Percentiles rank a stretch among this genome's conserved stretches.
Conservation (phyloP, 768 basidiomycete species). For the Amanita rubescens region DNA sequence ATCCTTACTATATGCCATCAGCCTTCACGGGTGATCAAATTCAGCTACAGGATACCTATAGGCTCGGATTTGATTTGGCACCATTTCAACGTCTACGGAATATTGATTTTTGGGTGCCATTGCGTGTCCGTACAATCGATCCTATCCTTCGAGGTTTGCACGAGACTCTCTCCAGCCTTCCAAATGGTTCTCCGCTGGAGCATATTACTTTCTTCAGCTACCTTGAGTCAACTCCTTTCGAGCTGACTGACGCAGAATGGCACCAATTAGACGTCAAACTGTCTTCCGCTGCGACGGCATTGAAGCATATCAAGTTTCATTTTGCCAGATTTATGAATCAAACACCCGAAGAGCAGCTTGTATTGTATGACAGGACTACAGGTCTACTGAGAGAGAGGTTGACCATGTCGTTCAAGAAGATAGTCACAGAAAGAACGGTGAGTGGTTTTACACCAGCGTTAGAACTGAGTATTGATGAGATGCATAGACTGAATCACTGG, state of each 20-base stretch:
- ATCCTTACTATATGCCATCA: background rate
- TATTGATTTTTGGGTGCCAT: background rate
- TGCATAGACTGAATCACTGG: background rate
- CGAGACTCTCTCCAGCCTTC: background rate
- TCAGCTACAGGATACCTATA: background rate
- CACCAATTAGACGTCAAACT: background rate
- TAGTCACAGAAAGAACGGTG: background rate
- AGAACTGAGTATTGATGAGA: background rate
- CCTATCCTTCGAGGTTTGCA: background rate
- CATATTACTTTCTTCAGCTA: background rate
- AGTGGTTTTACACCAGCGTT: background rate
- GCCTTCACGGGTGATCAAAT: background rate
- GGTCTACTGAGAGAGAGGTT: background rate
- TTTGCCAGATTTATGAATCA: background rate
- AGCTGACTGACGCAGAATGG: background rate
- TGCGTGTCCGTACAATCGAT: background rate
- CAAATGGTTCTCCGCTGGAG: background rate
- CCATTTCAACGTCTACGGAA: background rate
- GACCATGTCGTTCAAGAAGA: background rate
- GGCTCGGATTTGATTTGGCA: background rate
- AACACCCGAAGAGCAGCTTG: background rate
- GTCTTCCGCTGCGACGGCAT: background rate
- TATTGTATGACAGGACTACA: background rate
- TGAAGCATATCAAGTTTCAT: background rate
- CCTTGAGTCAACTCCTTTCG: background rate